These are phyloP conservation scores for Phytophthora quininea DNA, from an alignment of 352 stramenopile genomes.

Conservation along the genomic window DNA sequence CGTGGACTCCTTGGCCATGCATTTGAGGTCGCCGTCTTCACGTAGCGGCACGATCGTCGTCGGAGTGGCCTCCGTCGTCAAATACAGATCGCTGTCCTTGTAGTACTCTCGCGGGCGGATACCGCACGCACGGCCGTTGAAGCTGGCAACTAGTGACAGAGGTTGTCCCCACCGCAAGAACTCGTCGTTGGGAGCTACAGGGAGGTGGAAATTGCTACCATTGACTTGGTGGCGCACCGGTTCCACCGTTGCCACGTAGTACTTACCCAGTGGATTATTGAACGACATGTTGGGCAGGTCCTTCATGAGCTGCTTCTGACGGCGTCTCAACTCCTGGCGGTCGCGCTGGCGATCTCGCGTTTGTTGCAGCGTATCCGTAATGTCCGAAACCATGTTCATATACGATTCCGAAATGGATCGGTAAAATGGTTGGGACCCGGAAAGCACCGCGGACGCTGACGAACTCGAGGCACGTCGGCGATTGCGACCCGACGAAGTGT, in stretches of 20 bases:
- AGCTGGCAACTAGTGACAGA: constrained; percentile 62
- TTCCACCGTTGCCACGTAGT: constrained; percentile 63
- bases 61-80: constrained; percentile 63
- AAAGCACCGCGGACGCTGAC: constrained; percentile 30
- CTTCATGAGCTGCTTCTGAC: constrained; percentile 60
- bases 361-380: constrained; percentile 47
- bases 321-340: constrained; percentile 53
- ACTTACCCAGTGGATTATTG: constrained; percentile 52
- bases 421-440: constrained; percentile 36
- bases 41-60: constrained; percentile 72
- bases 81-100: constrained; percentile 76
- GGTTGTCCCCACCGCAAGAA: constrained; percentile 71
- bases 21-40: constrained; percentile 68
- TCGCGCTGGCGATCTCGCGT: constrained; percentile 53
- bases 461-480: constrained; percentile 48
- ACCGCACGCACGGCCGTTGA: constrained; percentile 58
- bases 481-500: constrained; percentile 28
- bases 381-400: constrained; percentile 44
- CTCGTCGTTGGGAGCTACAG: constrained; percentile 33
- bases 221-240: constrained; percentile 43
- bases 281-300: constrained; percentile 85
- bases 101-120: constrained; percentile 79
- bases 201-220: constrained; percentile 37
- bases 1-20: constrained; percentile 75
- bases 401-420: constrained; percentile 54